Percentiles rank a stretch among this genome's conserved stretches.
phyloP scores from a whole-genome alignment of 2,329 filamentous ascomycete species.

The Cryphonectria radicalis region DNA sequence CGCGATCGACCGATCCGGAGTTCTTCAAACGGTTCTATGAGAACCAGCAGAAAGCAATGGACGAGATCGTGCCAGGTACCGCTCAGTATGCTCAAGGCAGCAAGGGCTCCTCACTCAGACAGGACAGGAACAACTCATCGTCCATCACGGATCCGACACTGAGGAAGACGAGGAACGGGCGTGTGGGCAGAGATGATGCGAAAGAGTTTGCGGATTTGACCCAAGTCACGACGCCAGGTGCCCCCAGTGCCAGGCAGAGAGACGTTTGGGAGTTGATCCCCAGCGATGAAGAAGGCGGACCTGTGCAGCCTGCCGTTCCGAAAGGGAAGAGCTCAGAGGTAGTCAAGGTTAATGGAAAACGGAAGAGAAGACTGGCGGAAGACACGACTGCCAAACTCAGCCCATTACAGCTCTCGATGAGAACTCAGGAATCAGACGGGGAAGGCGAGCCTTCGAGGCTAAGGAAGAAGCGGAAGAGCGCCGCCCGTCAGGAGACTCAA shows the following conservation, averaged over 20 bases:
- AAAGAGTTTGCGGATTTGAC: slow-evolving; percentile 36
- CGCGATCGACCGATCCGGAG: slow-evolving; percentile 51
- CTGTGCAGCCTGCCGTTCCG: slow-evolving; percentile 12
- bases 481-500: background rate
- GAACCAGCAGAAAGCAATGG: slow-evolving; percentile 45
- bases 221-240: slow-evolving; percentile 39
- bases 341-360: slow-evolving; percentile 28
- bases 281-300: slow-evolving; percentile 41
- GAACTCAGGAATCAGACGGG: background rate
- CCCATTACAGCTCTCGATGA: slow-evolving; percentile 8
- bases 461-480: slow-evolving; percentile 20
- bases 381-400: slow-evolving; percentile 5
- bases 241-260: slow-evolving; percentile 31
- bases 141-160: slow-evolving; percentile 37
- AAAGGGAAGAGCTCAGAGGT: slow-evolving; percentile 8
- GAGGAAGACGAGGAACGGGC: slow-evolving; percentile 23
- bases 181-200: slow-evolving; percentile 4
- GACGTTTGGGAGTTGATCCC: slow-evolving; percentile 52
- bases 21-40: slow-evolving; percentile 54
- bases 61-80: slow-evolving; percentile 19
- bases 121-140: slow-evolving; percentile 28
- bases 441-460: slow-evolving; percentile 18
- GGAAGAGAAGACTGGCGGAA: slow-evolving; percentile 25
- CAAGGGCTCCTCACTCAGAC: slow-evolving; percentile 2
- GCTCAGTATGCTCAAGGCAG: slow-evolving; percentile 4